phyloP scores from a whole-genome alignment of 2,329 filamentous ascomycete genomes.

The Colletotrichum siamense region DNA sequence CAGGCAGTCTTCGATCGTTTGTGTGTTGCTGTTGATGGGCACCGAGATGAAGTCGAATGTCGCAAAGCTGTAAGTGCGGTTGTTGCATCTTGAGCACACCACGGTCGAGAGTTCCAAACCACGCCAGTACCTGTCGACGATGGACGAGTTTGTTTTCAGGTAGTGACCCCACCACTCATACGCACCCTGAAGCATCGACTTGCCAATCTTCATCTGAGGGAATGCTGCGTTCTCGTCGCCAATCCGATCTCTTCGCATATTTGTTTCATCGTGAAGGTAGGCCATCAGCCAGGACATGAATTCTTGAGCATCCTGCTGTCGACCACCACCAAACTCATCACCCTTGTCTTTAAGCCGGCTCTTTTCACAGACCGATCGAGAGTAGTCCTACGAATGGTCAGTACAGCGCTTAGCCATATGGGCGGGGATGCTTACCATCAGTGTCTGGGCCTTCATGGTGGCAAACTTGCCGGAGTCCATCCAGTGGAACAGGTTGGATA shows the following conservation, averaged over 20 bases:
- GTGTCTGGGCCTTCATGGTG: constrained; percentile 57
- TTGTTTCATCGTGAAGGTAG: constrained; percentile 86
- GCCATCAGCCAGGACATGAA: constrained; percentile 85
- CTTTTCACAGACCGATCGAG: constrained; percentile 23
- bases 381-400: constrained; percentile 57
- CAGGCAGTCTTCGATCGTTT: constrained; percentile 66
- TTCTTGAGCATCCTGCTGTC: constrained; percentile 92
- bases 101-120: constrained; percentile 76
- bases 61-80: constrained; percentile 49
- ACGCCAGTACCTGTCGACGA: constrained; percentile 81
- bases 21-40: constrained; percentile 37
- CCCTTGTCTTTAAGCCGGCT: constrained; percentile 32
- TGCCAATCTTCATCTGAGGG: constrained; percentile 34
- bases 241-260: constrained; percentile 50
- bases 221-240: constrained; percentile 23
- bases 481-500: constrained; percentile 65
- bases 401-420: not conserved
- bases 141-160: constrained; percentile 72
- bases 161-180: constrained; percentile 78
- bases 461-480: constrained; percentile 56
- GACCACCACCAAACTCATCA: constrained; percentile 68
- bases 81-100: constrained; percentile 66
- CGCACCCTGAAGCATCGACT: constrained; percentile 59
- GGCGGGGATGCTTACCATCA: constrained; percentile 54
- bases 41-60: constrained; percentile 61